These are phyloP conservation scores for Coriaria nepalensis DNA, from an alignment of 306 rosid genomes.

Conservation along the genomic window DNA sequence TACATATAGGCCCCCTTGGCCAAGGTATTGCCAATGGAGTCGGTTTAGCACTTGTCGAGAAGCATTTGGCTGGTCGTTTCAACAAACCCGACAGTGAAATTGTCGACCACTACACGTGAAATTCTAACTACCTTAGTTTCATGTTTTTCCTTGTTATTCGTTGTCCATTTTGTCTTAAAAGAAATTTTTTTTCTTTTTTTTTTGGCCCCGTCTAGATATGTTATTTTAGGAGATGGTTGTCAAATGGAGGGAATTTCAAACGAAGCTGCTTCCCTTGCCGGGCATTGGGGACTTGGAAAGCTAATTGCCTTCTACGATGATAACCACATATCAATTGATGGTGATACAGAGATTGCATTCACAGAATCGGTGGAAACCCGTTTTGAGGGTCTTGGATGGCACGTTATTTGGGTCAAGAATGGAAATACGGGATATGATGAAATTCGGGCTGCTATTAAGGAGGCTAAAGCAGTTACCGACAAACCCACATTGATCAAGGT, in stretches of 20 bases:
- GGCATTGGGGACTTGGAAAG: slow-evolving; percentile 98
- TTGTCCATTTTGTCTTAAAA: background rate
- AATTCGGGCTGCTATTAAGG: slow-evolving; percentile 89
- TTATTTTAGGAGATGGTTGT: slow-evolving; percentile 86
- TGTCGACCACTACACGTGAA: slow-evolving; percentile 91
- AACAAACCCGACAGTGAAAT: slow-evolving; percentile 89
- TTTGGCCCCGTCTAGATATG: slow-evolving; percentile 34
- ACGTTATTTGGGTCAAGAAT: slow-evolving; percentile 93
- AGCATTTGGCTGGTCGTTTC: slow-evolving; percentile 90
- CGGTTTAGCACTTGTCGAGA: slow-evolving; percentile 97
- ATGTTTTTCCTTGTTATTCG: background rate
- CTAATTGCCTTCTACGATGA: slow-evolving; percentile 90
- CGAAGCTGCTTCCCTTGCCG: slow-evolving; percentile 89
- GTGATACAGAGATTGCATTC: slow-evolving; percentile 72
- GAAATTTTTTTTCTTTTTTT: slow-evolving; percentile 1
- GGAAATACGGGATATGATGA: slow-evolving; percentile 88
- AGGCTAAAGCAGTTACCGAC: slow-evolving; percentile 84
- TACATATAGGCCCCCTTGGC: slow-evolving; percentile 79
- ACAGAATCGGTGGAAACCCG: slow-evolving; percentile 55
- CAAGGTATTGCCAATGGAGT: slow-evolving; percentile 97
- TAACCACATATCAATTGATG: slow-evolving; percentile 97
- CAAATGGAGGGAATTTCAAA: slow-evolving; percentile 97
- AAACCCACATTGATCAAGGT: slow-evolving; percentile 92
- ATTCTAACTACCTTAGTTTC: slow-evolving; percentile 1
- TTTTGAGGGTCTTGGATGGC: slow-evolving; percentile 96